Evolutionary conservation across 2,329 filamentous ascomycete genomes (phyloP), one percentile per base, ranked within the genome.

Genomic region (Blumeria hordei): DNA sequence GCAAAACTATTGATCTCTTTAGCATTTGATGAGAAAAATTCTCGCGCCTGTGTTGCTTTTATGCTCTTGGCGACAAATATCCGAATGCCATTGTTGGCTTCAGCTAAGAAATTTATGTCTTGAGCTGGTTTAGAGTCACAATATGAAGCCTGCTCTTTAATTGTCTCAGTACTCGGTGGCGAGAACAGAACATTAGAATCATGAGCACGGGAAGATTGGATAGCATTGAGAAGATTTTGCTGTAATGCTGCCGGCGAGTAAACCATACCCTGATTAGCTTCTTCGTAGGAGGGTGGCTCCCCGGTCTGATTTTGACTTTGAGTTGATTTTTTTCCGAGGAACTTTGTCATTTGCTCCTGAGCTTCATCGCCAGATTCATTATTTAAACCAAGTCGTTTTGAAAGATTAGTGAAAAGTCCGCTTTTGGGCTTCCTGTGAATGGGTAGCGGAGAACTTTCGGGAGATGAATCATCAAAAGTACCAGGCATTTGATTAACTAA

Each of bases 81-180:
- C 57, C 83, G 81, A 67, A 88, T 81, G 3, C 81, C 78, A 52
- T 80, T 80, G 2, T 78, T 76, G 3, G 85, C 76, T 49, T 85
- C 79, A 4, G 81, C 82, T 11, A 80, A 74, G 62, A 83, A 81
- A 14, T 72, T 71, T 10, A 94, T 77, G 66, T 94, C 80, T 56
- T 88, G 78, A 0, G 78, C 79, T 1, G 83, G 78, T 28, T 72
- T 81, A 60, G 78, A 75, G 69, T 95, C 88, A 66, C 88, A 95
- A 69, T 94, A 94, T 0, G 84, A 83, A 41, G 81, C 77, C 61
- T 86, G 83, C 66, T 94, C 88, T 64, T 83, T 83, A 60, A 94
- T 80, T 53, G 81, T 71, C 58, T 78, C 81, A 37, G 83, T 81
- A 54, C 77, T 71, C 0, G 86, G 86, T 21, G 78, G 77, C 3